Evolutionary conservation across 73 alveolate genomes (phyloP).

Genomic region (Paramecium caudatum): DNA sequence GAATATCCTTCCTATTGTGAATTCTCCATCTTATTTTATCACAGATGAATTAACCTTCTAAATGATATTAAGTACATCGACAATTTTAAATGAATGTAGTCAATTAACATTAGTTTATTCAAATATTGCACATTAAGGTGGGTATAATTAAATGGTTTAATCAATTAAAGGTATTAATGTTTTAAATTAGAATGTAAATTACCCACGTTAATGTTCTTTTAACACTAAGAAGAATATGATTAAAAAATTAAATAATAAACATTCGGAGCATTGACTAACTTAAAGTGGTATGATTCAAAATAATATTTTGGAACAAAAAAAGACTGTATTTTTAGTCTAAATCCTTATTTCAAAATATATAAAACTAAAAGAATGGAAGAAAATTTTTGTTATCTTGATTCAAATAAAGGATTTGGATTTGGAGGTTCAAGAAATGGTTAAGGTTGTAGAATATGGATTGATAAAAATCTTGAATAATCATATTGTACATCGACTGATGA

Average conservation of each 20-base stretch:
- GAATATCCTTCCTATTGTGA: constrained; percentile 4
- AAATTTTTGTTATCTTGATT: constrained; percentile 5
- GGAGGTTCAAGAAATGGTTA: constrained; percentile 17
- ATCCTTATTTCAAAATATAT: constrained; percentile 33
- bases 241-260: background rate
- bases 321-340: constrained; percentile 37
- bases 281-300: background rate
- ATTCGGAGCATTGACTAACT: constrained; percentile 20
- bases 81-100: background rate
- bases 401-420: constrained; percentile 24
- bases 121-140: constrained; percentile 27
- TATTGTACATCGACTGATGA: background rate
- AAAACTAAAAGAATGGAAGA: background rate
- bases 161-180: background rate
- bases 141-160: constrained; percentile 12
- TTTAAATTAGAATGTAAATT: background rate
- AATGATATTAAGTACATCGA: background rate
- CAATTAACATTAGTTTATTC: background rate
- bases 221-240: constrained; percentile 45
- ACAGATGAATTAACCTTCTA: background rate
- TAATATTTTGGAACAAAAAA: constrained; percentile 35
- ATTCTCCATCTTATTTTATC: background rate
- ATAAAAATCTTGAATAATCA: background rate
- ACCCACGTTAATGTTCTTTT: constrained; percentile 7
- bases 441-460: constrained; percentile 39